Evolutionary conservation across 768 basidiomycete species (phyloP).

Genomic region (Psilocybe cyanescens): DNA sequence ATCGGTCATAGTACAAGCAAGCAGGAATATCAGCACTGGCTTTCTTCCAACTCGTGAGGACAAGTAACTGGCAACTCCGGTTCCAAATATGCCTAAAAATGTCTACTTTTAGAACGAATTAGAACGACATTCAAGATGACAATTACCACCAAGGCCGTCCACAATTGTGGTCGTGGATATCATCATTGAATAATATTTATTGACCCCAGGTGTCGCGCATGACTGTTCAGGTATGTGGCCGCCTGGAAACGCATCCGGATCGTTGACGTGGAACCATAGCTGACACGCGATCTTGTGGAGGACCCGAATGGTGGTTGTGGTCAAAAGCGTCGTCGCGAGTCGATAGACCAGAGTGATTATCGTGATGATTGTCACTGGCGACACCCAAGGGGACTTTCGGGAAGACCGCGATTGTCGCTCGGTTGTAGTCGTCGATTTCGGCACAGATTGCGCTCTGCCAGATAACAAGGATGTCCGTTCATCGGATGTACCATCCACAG

Average conservation of each 20-base stretch:
- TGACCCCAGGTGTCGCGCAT: conserved; percentile 9
- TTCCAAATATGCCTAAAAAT: conserved; percentile 9
- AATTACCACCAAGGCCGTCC: conserved; percentile 11
- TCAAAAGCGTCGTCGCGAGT: conserved; percentile 3
- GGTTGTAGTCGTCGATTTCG: neutral
- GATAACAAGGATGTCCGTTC: neutral
- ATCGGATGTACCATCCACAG: neutral
- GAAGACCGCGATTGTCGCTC: neutral
- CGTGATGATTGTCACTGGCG: conserved; percentile 9
- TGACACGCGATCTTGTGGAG: conserved; percentile 9
- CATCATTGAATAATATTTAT: conserved; percentile 7
- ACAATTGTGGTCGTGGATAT: conserved; percentile 1
- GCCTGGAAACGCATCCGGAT: conserved; percentile 3
- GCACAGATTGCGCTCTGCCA: neutral
- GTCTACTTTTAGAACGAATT: neutral
- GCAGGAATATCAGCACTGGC: conserved; percentile 7
- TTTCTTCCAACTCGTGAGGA: conserved; percentile 11
- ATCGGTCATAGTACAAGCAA: neutral
- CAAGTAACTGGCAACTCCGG: conserved; percentile 8
- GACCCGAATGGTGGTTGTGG: conserved; percentile 10
- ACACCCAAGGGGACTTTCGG: neutral
- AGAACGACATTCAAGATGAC: neutral
- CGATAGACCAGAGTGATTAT: conserved; percentile 13
- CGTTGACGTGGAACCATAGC: conserved; percentile 12
- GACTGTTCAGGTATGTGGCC: conserved; percentile 10